phyloP scores from a whole-genome alignment of 2,329 filamentous ascomycete genomes.

The Ophiosphaerella korrae region DNA sequence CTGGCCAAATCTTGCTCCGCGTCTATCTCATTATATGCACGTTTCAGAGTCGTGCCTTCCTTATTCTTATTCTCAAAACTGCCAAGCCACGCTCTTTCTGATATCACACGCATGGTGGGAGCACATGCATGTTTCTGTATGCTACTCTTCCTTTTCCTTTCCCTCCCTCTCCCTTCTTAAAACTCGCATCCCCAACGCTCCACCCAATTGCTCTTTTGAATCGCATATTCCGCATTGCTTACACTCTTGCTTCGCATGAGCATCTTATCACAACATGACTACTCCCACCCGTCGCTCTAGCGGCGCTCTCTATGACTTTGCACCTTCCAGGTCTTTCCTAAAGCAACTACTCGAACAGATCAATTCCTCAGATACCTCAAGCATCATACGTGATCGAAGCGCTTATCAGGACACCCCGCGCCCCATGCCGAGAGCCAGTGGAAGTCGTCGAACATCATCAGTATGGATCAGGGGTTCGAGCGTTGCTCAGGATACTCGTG shows the following conservation, averaged over 20 bases:
- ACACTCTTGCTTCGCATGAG: slow-evolving; percentile 15
- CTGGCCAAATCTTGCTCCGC: background rate
- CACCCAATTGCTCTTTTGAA: slow-evolving; percentile 16
- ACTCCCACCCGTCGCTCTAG: slow-evolving; percentile 22
- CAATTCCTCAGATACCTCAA: slow-evolving; percentile 8
- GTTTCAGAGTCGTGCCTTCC: background rate
- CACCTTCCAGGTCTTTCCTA: slow-evolving; percentile 25
- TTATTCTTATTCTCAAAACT: background rate
- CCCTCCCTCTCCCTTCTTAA: slow-evolving; percentile 10
- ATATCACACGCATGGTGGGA: background rate
- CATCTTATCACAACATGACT: slow-evolving; percentile 31
- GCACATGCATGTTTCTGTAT: background rate
- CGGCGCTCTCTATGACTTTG: slow-evolving; percentile 7
- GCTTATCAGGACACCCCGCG: background rate
- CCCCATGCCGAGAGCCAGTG: background rate
- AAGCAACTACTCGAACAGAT: slow-evolving; percentile 37
- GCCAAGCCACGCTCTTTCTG: background rate
- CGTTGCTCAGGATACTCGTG: slow-evolving; percentile 27
- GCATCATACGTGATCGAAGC: background rate
- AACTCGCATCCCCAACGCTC: background rate
- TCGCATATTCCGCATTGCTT: slow-evolving; percentile 27
- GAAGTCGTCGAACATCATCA: slow-evolving; percentile 4
- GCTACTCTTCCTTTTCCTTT: background rate
- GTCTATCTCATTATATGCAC: background rate
- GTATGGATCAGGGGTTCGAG: slow-evolving; percentile 27